Evolutionary conservation across 108 stramenopile species (phyloP), one percentile per base, ranked within the genome.

Genomic region (Stephanodiscus triporus): DNA sequence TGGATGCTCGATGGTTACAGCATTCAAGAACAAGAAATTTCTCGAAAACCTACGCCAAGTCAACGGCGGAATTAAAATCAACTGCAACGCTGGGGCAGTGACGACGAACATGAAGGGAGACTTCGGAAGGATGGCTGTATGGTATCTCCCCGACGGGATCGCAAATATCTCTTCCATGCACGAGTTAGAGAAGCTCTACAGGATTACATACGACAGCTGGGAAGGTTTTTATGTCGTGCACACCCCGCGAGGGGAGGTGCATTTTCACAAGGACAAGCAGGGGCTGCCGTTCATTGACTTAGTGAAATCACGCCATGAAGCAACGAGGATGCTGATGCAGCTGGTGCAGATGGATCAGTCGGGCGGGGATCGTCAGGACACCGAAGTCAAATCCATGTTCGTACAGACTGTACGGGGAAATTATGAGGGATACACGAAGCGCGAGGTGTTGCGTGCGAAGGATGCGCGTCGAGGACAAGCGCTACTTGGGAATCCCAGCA

Each of bases 81-180:
- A 77, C 29, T 45, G 62, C 69, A 77, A 77, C 30, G 76, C 76
- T 4, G 76, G 68, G n/a, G 62, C 40, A 0, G 27, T 10, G 9
- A 1, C 6, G 1, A 50, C 60, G 20, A 53, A 51, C 26, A 30
- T 40, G n/a, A 14, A 2, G 20, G 76, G 76, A 29, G 6, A 2
- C 9, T 47, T 62, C 7, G 68, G 69, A 32, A 29, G 10, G 30
- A 32, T 69, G 40, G 19, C 70, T 2, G 60, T 71, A 5, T 77
- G 76, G 76, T 9, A 62, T 3, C 36, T 57, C 47, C 32, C 30
- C 27, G 23, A 30, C 3, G 77, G 64, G 9, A 72, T 78, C 17
- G 77, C 77, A 2, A 78, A 72, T 17, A 72, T 78, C 63, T 8
- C 72, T 2, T 63, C 77, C n/a, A 34, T 72, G 14, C 22, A 19